Base-by-base conservation (phyloP, 441 rosid species). In the Aleurites moluccanus region DNA sequence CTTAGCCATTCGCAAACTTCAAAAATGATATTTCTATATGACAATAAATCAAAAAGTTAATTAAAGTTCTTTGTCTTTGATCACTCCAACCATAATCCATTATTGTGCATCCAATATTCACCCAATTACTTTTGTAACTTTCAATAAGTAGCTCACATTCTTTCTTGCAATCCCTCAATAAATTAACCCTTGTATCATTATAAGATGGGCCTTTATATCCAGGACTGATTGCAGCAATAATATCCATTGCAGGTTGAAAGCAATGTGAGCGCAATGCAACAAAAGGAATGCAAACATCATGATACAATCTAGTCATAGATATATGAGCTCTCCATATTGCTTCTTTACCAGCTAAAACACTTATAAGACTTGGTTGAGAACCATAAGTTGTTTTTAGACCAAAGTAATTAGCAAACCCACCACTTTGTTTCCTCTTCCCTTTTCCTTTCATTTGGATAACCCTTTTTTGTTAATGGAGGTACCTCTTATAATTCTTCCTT, bases 1-100 rank as follows among this genome's bases (percentile, higher is more conserved):
- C 6, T 8, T 27, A 79, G n/a, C 70, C 79, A 82, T 73, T 61
- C 28, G 73, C 27, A 33, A 25, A 73, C 27, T 65, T 76, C 5
- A 79, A 3, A 69, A 79, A 79, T 15, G 40, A 6, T 2, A 47
- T 47, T 4, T 67, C 33, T 7, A 18, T 0, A 76, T 69, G 20
- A 56, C 70, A 6, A 76, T 76, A 10, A 79, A 8, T 20, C 45
- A 23, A 10, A 30, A 30, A 30, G 33, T 30, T 30, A 30, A 30
- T 30, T 3, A 30, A 30, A 30, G 33, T 30, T 30, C 40, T 70
- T 20, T 49, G 56, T 1, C 60, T 49, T 59, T 52, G 56, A 18
- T 52, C 6, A 15, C n/a, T 15, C 21, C 9, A 52, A 15, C 56
- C 21, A 52, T 52, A 2, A 0, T 2, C 13, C n/a, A 52, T 52